Evolutionary conservation across 192 early-diverging fungal species (phyloP), one percentile per base, ranked within the genome.

Genomic region (Backusella tarrabulga): DNA sequence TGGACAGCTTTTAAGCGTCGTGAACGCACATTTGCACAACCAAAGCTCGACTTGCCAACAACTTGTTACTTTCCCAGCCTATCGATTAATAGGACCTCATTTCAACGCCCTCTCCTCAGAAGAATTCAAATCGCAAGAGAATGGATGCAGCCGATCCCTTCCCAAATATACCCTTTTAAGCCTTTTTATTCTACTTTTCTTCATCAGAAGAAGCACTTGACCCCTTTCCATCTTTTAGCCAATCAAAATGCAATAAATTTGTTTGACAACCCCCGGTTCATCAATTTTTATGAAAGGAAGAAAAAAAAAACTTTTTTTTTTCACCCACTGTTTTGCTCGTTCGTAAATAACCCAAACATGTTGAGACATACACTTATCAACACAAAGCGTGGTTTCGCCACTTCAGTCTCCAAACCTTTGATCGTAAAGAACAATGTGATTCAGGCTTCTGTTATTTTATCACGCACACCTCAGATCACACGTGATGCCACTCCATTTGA

Each of bases 401-500:
- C 71, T 11, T 42, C 71, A n/a, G 71, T 41, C 12, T 23, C 36
- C 17, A 68, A 68, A 15, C 81, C 79, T 56, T 69, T 86, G 29
- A 76, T 86, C 41, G 76, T 82, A 67, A 82, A 80, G 42, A 73
- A 78, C 68, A 76, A 81, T 42, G 84, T 88, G 66, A 80, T 89
- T 63, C 77, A 85, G 15, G 86, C 87, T 34, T 88, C 90, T 34
- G 82, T 92, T 23, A 90, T 95, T n/a, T 83, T 95, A 9, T 86
- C 89, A 78, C 91, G 94, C 72, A 75, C 86, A 68, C 94, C 94
- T 32, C 76, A 91, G 67, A 90, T 92, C 71, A 86, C 91, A 44
- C 87, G 87, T 35, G 86, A 88, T 44, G 78, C 86, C 60, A 85
- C 87, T 29, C 80, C 85, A 1, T 94, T 95, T 79, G 91, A 93